These are phyloP conservation scores for Eucalyptus microcorys DNA, from an alignment of 345 rosid species.

Conservation along the genomic window DNA sequence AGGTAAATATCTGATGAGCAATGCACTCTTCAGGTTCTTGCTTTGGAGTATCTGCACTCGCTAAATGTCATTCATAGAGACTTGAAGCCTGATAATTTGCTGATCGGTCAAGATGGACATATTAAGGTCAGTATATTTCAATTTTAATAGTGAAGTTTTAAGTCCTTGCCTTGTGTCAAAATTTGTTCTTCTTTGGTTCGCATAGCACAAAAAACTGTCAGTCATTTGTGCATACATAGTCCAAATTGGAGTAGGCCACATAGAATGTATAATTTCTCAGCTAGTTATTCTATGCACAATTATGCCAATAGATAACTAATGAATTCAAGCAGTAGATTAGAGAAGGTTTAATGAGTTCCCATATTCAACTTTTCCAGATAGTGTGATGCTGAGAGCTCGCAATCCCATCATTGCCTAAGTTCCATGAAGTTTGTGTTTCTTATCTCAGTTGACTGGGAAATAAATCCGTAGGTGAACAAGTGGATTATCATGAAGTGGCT, in stretches of 20 bases:
- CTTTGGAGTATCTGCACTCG: slow-evolving; percentile 95
- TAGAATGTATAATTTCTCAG: background rate
- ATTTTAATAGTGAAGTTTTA: background rate
- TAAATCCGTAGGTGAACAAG: background rate
- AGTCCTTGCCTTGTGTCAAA: background rate
- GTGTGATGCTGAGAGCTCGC: background rate
- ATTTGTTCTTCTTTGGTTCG: background rate
- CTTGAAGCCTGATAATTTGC: slow-evolving; percentile 93
- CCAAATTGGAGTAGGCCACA: background rate
- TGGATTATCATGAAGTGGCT: background rate
- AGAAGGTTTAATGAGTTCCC: background rate
- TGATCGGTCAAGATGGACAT: slow-evolving; percentile 98
- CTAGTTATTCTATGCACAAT: background rate
- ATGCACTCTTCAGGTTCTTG: slow-evolving; percentile 73
- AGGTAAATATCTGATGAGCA: slow-evolving; percentile 10
- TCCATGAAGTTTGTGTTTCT: background rate
- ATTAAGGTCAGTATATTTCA: slow-evolving; percentile 57
- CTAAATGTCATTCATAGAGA: slow-evolving; percentile 90
- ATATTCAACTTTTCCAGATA: background rate
- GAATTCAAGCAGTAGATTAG: background rate
- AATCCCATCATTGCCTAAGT: background rate
- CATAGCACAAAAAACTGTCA: background rate
- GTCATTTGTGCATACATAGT: background rate
- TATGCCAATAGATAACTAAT: background rate
- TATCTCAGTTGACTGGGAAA: background rate